Conservation (phyloP, 768 basidiomycete genomes). For the Leccinum obscurum region DNA sequence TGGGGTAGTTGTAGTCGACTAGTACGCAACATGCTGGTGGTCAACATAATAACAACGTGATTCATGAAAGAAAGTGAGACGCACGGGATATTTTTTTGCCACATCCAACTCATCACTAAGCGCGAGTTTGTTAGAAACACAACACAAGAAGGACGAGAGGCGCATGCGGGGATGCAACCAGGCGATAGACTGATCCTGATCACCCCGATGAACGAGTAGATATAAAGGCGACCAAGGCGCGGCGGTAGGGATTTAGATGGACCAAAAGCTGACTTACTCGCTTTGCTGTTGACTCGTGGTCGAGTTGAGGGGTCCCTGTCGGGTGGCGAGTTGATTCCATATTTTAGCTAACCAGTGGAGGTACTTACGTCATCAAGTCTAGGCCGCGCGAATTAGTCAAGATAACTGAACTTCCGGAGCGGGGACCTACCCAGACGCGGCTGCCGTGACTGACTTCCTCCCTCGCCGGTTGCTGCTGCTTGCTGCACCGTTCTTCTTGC, state of each 20-base stretch:
- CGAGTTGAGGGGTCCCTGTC: constrained; percentile 29
- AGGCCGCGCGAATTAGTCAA: constrained; percentile 2
- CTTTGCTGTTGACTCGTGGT: constrained; percentile 24
- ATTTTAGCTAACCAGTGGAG: constrained; percentile 18
- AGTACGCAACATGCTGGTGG: not conserved
- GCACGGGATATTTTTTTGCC: constrained; percentile 32
- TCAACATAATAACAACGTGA: not conserved
- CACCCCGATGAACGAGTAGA: constrained; percentile 20
- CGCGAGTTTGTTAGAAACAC: constrained; percentile 53
- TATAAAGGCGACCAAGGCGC: constrained; percentile 13
- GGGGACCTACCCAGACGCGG: constrained; percentile 13
- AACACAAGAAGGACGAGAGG: constrained; percentile 63
- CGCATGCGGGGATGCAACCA: constrained; percentile 50
- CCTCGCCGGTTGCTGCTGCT: constrained; percentile 14
- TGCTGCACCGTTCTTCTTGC: constrained; percentile 18
- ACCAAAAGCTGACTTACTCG: constrained; percentile 33
- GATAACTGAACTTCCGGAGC: not conserved
- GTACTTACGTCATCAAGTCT: constrained; percentile 37
- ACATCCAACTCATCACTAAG: constrained; percentile 49
- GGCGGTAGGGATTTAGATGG: constrained; percentile 16
- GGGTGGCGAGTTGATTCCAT: constrained; percentile 11
- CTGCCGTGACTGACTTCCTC: constrained; percentile 17
- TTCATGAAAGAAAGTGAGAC: constrained; percentile 18
- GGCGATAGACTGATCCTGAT: constrained; percentile 25
- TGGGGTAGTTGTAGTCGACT: constrained; percentile 9